Evolutionary conservation across 176 grass and related monocot species (phyloP).

Genomic region (Avena sativa): DNA sequence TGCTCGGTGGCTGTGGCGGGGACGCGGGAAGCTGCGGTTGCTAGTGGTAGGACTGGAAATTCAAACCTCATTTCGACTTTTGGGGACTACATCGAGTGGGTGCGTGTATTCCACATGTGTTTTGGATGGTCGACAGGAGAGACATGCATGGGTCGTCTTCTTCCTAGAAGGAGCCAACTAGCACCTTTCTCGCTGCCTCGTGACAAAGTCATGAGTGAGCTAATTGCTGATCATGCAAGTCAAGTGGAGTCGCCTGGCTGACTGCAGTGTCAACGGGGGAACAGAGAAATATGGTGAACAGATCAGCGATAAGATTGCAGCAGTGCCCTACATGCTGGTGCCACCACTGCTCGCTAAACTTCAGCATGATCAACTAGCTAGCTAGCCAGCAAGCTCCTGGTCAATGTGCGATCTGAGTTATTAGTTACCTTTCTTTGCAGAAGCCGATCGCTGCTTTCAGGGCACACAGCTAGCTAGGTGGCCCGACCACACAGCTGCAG

Average conservation of each 20-base stretch:
- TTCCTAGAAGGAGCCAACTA: background rate
- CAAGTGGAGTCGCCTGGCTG: background rate
- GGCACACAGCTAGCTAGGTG: too few species aligned
- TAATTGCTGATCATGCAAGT: background rate
- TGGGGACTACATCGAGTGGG: background rate
- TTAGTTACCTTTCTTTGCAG: constrained; percentile 3
- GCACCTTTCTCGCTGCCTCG: background rate
- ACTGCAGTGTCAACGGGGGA: background rate
- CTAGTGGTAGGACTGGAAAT: background rate
- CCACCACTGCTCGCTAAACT: background rate
- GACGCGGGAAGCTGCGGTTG: background rate
- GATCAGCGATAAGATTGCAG: constrained; percentile 19
- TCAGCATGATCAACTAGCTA: background rate
- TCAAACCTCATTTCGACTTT: background rate
- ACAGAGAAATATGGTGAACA: background rate
- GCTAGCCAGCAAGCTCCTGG: background rate
- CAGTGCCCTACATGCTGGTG: constrained; percentile 18
- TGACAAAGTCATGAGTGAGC: background rate
- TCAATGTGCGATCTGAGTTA: background rate
- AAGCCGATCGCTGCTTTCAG: background rate
- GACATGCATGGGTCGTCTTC: background rate
- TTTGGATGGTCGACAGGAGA: background rate
- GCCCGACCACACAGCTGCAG: background rate
- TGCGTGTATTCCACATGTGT: background rate
- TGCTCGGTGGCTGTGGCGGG: background rate